Conservation (phyloP, 2,329 filamentous ascomycete species). For the Penicillium sp. region DNA sequence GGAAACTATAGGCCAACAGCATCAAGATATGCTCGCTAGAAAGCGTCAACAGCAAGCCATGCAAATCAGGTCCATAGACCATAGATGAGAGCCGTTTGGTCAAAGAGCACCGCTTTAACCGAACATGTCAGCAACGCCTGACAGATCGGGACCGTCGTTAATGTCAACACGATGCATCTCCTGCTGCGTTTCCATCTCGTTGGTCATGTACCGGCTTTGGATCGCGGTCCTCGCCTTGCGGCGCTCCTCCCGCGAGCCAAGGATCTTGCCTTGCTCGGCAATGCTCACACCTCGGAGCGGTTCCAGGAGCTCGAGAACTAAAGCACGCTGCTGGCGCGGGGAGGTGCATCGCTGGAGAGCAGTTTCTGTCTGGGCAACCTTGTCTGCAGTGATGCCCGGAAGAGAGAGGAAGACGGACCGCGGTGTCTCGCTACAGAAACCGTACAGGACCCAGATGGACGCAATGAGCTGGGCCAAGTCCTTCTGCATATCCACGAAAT, state of each 20-base stretch:
- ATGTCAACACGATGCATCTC: slow-evolving; percentile 50
- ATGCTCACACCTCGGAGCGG: slow-evolving; percentile 89
- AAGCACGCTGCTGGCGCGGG: slow-evolving; percentile 76
- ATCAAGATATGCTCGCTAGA: neutral
- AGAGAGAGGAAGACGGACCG: slow-evolving; percentile 77
- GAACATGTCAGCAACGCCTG: slow-evolving; percentile 62
- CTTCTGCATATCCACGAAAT: slow-evolving; percentile 95
- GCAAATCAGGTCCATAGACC: neutral
- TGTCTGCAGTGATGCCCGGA: slow-evolving; percentile 73
- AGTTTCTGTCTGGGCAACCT: slow-evolving; percentile 69
- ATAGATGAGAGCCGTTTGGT: neutral
- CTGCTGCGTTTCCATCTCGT: slow-evolving; percentile 51
- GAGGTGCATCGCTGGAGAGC: slow-evolving; percentile 62
- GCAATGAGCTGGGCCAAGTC: slow-evolving; percentile 89
- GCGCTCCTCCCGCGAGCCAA: slow-evolving; percentile 49
- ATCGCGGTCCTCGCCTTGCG: slow-evolving; percentile 51
- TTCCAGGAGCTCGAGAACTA: slow-evolving; percentile 84
- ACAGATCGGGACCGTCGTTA: slow-evolving; percentile 57
- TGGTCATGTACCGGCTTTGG: slow-evolving; percentile 53
- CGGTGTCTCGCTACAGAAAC: slow-evolving; percentile 71
- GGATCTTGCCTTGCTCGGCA: slow-evolving; percentile 87
- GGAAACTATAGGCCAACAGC: neutral
- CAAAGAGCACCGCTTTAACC: slow-evolving; percentile 37
- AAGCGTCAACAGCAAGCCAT: neutral
- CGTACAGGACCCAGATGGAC: slow-evolving; percentile 79